Base-by-base conservation (phyloP, 2,329 filamentous ascomycete genomes). In the Stemphylium lycopersici region DNA sequence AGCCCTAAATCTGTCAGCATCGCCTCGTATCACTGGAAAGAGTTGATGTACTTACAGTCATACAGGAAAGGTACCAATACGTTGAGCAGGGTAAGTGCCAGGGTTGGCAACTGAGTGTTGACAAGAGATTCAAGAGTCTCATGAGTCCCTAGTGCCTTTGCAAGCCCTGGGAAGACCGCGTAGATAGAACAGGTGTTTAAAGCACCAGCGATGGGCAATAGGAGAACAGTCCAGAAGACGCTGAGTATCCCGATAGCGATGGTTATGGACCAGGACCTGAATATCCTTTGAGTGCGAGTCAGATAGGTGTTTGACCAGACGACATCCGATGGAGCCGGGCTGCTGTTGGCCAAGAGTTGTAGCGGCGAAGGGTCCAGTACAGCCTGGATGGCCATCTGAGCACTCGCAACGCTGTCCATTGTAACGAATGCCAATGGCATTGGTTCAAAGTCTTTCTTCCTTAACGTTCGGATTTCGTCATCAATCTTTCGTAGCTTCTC, bases 321-420 rank as follows among this genome's bases (percentile, higher is more conserved):
- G n/a, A 99, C 87, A 71, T 98, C 93, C 0, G 90, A 87, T 0
- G 95, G 95, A 2, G 93, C 87, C 0, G 95, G 95, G 2, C 93
- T 93, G 24, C 90, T 84, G 55, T 91, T 93, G 7, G 93, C 93
- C 48, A 96, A 80, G 5, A 99, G 83, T 56, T 90, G 89, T 53
- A 93, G 88, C 0, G 96, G 95, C 10, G 90, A 88, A 3, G 95
- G 92, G 69, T 98, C 93, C 48, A 99, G 86, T 10, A 96, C 88
- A 3, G 95, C 93, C 76, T 99, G 95, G 38, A 96, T 91, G 20
- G 93, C 91, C 92, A 98, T 96, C 78, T 99, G 95, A 60, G 84
- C 86, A 16, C 93, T 89, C 12, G 93, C 90, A 44, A 96, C 95
- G 3, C 91, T 95, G 77, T 97, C 91, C 91, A 99, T 96, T 0